Base-by-base conservation (phyloP, 2,329 filamentous ascomycete genomes). In the Cordyceps pruinosa region DNA sequence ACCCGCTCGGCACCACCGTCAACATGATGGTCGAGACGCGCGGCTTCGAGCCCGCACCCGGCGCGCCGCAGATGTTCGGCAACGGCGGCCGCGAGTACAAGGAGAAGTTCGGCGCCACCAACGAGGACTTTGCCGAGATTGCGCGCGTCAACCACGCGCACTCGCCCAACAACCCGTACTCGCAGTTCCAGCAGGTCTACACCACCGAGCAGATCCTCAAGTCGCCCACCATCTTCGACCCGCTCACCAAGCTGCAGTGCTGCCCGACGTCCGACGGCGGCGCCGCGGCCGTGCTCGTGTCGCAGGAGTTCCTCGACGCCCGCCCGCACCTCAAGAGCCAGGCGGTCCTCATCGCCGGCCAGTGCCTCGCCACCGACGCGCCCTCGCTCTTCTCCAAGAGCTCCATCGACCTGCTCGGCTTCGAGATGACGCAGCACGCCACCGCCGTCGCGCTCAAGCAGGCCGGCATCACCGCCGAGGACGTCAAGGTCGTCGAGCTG, bases 221-320 rank as follows among this genome's bases (percentile, higher is more conserved):
- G 37, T 76, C 89, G 0, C 78, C 89, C 59, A 88, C 85, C 80
- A 89, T 97, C 72, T 85, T 90, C 74, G 84, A 84, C 62, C 93
- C 93, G 17, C 81, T 97, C 57, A 97, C 94, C 58, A 97, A 97
- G 75, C 85, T 97, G n/a, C 94, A 97, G 76, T 97, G 93, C 81
- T 97, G 93, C 74, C 93, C 94, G 1, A 97, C 93, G 1, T 96
- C 90, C 0, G 94, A 97, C 72, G 93, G 93, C 49, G 89, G 87
- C 47, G 93, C 91, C 1, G 91, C 94, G 1, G 90, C 89, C 15
- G 86, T 97, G 32, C 77, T 99, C 52, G 91, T 96, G 56, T 96
- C 90, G 0, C 87, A 96, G 73, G 82, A 80, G 48, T 97, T 97
- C 80, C 83, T 97, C 56, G 88, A 93, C 66, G 86, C 87, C 9